A percentile compares a stretch with the other conserved stretches of the same genome.
Evolutionary conservation across 2,329 filamentous ascomycete genomes (phyloP).

Genomic region (Botryotinia narcissicola): DNA sequence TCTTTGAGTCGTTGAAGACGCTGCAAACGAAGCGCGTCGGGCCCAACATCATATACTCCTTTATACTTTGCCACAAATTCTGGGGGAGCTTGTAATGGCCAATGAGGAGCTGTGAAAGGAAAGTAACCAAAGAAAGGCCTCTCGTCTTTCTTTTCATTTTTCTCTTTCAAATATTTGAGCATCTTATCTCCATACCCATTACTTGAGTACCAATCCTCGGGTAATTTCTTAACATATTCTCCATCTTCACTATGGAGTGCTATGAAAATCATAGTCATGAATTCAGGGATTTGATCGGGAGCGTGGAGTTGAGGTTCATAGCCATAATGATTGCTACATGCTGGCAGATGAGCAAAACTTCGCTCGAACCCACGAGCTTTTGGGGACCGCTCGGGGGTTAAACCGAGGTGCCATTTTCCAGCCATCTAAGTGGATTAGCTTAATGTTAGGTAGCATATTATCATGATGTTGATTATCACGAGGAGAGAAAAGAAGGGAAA

Average conservation of each 20-base stretch:
- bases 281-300: background rate
- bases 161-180: constrained; percentile 23
- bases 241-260: background rate
- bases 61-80: background rate
- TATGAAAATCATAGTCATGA: background rate
- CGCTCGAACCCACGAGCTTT: background rate
- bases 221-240: background rate
- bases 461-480: background rate
- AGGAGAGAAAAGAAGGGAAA: background rate
- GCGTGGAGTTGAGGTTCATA: background rate
- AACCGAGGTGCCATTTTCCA: background rate
- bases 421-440: background rate
- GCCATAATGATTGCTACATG: background rate
- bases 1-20: background rate
- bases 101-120: constrained; percentile 52
- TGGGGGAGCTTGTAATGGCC: background rate
- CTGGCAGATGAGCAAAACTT: background rate
- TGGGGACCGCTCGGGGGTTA: background rate
- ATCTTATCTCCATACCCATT: constrained; percentile 23
- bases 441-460: rapidly evolving
- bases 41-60: background rate
- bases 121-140: constrained; percentile 50
- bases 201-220: background rate
- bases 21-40: background rate
- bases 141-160: constrained; percentile 23